Evolutionary conservation across 768 basidiomycete genomes (phyloP), one percentile per base, ranked within the genome.

Genomic region (Coprinopsis marcescibilis): DNA sequence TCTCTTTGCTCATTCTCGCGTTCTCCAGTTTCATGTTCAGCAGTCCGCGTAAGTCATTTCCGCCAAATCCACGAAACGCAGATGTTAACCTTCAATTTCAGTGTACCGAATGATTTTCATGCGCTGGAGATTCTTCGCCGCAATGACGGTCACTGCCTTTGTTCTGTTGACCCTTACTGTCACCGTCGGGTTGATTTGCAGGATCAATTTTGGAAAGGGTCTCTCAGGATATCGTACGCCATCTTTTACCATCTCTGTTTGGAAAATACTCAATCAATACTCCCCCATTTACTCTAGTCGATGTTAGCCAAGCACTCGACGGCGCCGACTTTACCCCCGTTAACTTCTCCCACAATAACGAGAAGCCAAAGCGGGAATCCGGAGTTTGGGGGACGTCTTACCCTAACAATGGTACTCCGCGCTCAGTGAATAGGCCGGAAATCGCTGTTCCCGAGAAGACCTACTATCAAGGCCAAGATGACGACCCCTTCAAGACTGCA

Each of bases 151-250:
- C 27, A 67, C 70, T 4, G 58, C 75, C 0, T 73, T 71, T 51
- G 36, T 69, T 26, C 55, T 78, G 14, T 57, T 71, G 20, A 54
- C 75, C 7, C 51, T 60, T 7, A 72, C 73, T 5, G 61, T 66
- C 14, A 44, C 65, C 27, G 52, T 79, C 8, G 76, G 70, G 6
- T 35, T 78, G 34, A 38, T 73, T n/a, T 80, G 77, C 58, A 65
- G 76, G 41, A 46, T 70, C 27, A 71, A 78, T 52, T 80, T 78
- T 54, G 78, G 73, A 7, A 73, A 70, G 53, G 78, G 78, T 1
- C 65, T 80, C 6, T 67, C 69, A 1, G 72, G 77, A 24, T 80
- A 71, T 51, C 59, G 78, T 79, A 57, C 61, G 74, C n/a, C n/a
- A n/a, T n/a, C n/a, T n/a, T n/a, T n/a, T n/a, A n/a, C n/a, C n/a